Evolutionary conservation across 176 grass and related monocot species (phyloP).

Genomic region (Chrysopogon serrulatus): DNA sequence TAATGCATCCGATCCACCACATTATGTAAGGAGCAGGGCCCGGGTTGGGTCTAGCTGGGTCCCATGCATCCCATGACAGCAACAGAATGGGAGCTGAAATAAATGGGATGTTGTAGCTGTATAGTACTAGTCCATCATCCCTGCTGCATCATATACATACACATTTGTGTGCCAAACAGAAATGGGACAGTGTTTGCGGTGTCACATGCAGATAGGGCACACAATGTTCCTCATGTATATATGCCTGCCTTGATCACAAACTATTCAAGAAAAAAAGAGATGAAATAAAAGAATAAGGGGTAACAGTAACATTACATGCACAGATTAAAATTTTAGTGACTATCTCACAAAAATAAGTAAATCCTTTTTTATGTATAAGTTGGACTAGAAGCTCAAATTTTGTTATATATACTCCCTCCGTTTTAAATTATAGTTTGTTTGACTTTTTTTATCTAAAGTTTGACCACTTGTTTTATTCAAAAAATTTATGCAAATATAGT

Average conservation of each 20-base stretch:
- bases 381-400: not conserved
- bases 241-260: not conserved
- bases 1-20: slow-evolving; percentile 18
- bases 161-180: slow-evolving; percentile 7
- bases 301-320: not conserved
- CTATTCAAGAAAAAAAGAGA: not conserved
- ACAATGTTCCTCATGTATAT: not conserved
- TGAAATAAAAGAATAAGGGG: not conserved
- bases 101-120: slow-evolving; percentile 22
- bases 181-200: slow-evolving; percentile 16
- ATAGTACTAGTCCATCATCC: slow-evolving; percentile 9
- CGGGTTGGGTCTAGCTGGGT: not conserved
- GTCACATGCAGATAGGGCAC: slow-evolving; percentile 12
- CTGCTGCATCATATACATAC: not conserved
- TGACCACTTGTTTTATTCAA: no score
- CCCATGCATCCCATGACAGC: slow-evolving; percentile 42
- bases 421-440: no score
- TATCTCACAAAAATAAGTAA: not conserved
- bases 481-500: no score
- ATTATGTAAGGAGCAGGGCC: slow-evolving; percentile 15
- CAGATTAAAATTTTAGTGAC: not conserved
- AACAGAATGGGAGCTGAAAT: slow-evolving; percentile 22
- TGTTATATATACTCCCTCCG: no score
- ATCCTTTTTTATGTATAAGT: not conserved
- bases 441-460: no score